A percentile compares a stretch with the other conserved stretches of the same genome.
These are phyloP conservation scores for Kodamaea laetipori DNA, from an alignment of 805 yeast species.

Conservation along the genomic window DNA sequence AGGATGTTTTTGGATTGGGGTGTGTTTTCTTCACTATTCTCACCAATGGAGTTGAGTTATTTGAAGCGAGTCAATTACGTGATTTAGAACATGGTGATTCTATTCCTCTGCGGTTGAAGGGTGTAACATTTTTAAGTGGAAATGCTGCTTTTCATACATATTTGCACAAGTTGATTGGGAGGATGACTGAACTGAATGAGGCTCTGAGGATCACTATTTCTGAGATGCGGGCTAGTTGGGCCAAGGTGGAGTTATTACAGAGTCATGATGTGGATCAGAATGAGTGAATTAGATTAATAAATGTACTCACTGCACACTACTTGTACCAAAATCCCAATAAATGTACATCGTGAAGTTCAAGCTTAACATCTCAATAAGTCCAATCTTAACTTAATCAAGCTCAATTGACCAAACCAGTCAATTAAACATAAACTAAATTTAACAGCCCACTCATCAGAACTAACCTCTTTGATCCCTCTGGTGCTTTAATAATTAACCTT, in stretches of 20 bases:
- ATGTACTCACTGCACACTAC: no score
- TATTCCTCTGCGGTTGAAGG: not conserved
- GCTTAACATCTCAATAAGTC: no score
- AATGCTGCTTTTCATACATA: no score
- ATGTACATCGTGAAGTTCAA: no score
- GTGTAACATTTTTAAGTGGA: no score
- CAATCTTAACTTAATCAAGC: no score
- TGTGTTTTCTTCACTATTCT: slow-evolving; percentile 9
- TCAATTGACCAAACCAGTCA: no score
- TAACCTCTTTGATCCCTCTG: slow-evolving; percentile 5
- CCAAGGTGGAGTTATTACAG: not conserved
- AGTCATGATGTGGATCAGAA: no score
- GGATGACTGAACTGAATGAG: slow-evolving; percentile 7
- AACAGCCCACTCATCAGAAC: slow-evolving; percentile 10
- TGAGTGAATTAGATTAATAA: no score
- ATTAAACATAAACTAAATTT: slow-evolving; percentile 1
- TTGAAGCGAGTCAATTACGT: slow-evolving; percentile 4
- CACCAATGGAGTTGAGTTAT: slow-evolving; percentile 6
- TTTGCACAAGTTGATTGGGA: not conserved
- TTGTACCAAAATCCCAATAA: no score
- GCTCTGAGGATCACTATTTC: not conserved
- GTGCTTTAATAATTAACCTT: not conserved
- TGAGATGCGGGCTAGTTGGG: not conserved
- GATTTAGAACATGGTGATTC: not conserved
- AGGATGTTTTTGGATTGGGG: slow-evolving; percentile 11